Conservation (phyloP, 2,329 filamentous ascomycete genomes). For the Myriosclerotinia duriaeana region DNA sequence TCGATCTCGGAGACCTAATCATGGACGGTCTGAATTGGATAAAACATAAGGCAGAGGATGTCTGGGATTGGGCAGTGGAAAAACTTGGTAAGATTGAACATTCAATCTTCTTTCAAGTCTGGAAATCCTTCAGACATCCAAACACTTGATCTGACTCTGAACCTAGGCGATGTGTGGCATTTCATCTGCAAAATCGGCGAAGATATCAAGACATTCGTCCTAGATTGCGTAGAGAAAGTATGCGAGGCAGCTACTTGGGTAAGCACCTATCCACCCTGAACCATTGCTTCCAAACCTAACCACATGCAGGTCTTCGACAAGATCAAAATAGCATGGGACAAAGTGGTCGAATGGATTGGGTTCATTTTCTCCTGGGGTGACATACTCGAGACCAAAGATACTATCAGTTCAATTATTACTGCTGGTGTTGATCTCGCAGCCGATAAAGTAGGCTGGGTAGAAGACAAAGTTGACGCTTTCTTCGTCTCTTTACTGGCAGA, state of each 20-base stretch:
- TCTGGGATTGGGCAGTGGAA: neutral
- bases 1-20: neutral
- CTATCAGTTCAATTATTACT: neutral
- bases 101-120: neutral
- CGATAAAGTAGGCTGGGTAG: neutral
- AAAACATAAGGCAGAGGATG: neutral
- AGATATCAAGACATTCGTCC: neutral
- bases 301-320: neutral
- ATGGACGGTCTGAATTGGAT: neutral
- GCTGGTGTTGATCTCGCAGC: neutral
- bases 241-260: neutral
- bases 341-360: conserved; percentile 1
- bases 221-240: neutral
- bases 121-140: neutral
- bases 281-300: neutral
- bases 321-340: neutral
- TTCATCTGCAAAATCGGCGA: conserved; percentile 1
- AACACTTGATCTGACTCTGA: conserved; percentile 1
- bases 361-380: conserved; percentile 4
- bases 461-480: neutral
- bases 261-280: neutral
- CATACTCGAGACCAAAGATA: conserved; percentile 3
- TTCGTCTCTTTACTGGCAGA: conserved; percentile 1
- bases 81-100: neutral
- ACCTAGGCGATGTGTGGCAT: neutral